Evolutionary conservation across 768 basidiomycete genomes (phyloP).

Genomic region (Lactarius akahatsu): DNA sequence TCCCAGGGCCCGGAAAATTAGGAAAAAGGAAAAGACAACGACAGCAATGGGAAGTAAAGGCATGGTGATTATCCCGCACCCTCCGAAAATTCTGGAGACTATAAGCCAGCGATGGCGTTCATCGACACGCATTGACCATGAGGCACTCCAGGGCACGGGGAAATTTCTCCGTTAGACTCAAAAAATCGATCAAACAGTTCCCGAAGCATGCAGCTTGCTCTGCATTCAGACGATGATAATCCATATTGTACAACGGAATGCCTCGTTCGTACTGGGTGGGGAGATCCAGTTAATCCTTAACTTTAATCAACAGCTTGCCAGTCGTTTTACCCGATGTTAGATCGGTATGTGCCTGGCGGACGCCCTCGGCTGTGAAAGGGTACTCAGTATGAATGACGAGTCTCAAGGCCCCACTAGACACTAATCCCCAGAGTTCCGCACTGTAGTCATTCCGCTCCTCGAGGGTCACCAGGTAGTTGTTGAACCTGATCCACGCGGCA

Average conservation of each 20-base stretch:
- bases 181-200: not conserved
- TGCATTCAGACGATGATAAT: slow-evolving; percentile 31
- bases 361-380: slow-evolving; percentile 78
- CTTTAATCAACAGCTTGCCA: slow-evolving; percentile 85
- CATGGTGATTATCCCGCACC: slow-evolving; percentile 17
- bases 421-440: slow-evolving; percentile 58
- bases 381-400: slow-evolving; percentile 75
- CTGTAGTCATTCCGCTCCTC: slow-evolving; percentile 72
- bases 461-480: slow-evolving; percentile 69
- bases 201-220: slow-evolving; percentile 21
- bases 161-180: not conserved
- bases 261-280: slow-evolving; percentile 45
- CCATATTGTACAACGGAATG: slow-evolving; percentile 44
- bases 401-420: slow-evolving; percentile 60
- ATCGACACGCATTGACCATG: slow-evolving; percentile 20
- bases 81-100: slow-evolving; percentile 8
- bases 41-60: slow-evolving; percentile 23
- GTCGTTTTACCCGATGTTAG: slow-evolving; percentile 72
- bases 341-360: slow-evolving; percentile 73
- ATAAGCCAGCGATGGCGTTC: slow-evolving; percentile 7
- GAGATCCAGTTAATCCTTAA: slow-evolving; percentile 36
- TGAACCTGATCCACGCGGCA: slow-evolving; percentile 46
- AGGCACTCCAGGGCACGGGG: slow-evolving; percentile 26
- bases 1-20: slow-evolving; percentile 20
- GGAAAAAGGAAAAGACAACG: slow-evolving; percentile 19